These are phyloP conservation scores for Aspergillus avenaceus DNA, from an alignment of 495 filamentous ascomycete genomes.

Conservation along the genomic window DNA sequence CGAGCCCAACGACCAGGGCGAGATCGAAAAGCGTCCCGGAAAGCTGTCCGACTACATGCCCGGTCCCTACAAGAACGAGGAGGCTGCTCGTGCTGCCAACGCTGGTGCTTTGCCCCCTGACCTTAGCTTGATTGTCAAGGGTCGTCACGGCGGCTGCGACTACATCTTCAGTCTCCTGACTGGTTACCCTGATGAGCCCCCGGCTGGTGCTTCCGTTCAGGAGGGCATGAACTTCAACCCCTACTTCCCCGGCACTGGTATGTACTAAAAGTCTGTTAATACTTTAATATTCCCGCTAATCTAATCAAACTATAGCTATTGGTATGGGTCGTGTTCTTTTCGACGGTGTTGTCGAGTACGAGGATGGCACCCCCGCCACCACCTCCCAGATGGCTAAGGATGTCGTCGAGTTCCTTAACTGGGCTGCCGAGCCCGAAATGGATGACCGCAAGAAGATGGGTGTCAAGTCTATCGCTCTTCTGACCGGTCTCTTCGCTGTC, in stretches of 20 bases:
- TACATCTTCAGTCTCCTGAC: constrained; percentile 97
- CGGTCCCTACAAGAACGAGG: constrained; percentile 94
- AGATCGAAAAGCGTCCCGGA: constrained; percentile 96
- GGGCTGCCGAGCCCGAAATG: constrained; percentile 98
- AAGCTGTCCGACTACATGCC: constrained; percentile 98
- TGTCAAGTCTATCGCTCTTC: constrained; percentile 81
- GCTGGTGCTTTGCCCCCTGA: constrained; percentile 96
- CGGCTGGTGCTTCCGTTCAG: constrained; percentile 74
- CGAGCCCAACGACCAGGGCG: constrained; percentile 96
- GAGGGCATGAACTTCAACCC: constrained; percentile 99
- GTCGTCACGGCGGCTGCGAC: constrained; percentile 93
- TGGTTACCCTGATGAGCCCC: constrained; percentile 97
- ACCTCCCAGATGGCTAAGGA: constrained; percentile 99
- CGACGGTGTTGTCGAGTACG: constrained; percentile 97
- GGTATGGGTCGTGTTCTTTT: constrained; percentile 98
- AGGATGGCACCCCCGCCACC: constrained; percentile 90
- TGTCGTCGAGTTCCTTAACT: constrained; percentile 97
- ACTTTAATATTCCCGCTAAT: background rate
- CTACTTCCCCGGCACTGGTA: constrained; percentile 96
- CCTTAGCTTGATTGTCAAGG: constrained; percentile 97
- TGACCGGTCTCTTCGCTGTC: constrained; percentile 72
- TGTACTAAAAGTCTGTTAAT: constrained; percentile 13
- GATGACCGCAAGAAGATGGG: constrained; percentile 99
- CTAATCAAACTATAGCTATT: constrained; percentile 54
- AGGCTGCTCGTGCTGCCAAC: constrained; percentile 97